Percentiles rank a stretch among this genome's conserved stretches.
phyloP scores from a whole-genome alignment of 2,329 filamentous ascomycete genomes.

The Zymoseptoria tritici region DNA sequence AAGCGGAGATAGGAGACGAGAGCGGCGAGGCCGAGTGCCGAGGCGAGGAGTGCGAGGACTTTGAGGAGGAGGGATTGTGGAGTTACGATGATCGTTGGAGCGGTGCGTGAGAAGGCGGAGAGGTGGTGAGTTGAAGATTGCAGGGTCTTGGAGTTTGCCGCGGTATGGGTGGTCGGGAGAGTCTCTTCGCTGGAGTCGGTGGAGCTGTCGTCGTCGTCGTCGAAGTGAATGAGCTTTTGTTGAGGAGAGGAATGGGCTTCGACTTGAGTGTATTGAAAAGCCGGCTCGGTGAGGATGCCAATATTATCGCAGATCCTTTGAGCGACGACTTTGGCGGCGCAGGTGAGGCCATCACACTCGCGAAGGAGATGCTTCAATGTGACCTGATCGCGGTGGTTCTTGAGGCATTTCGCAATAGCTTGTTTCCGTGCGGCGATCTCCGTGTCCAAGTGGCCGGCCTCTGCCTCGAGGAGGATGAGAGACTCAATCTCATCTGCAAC shows the following conservation, averaged over 20 bases:
- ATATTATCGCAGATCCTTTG: conserved; percentile 28
- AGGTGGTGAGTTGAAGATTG: conserved; percentile 10
- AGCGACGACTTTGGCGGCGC: conserved; percentile 33
- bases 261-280: conserved; percentile 17
- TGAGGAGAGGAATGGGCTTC: conserved; percentile 6
- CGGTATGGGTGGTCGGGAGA: not conserved
- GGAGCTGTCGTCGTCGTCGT: conserved; percentile 6
- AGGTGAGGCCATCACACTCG: conserved; percentile 38
- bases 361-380: conserved; percentile 34
- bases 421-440: conserved; percentile 24
- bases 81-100: conserved; percentile 13
- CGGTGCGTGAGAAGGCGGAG: conserved; percentile 9
- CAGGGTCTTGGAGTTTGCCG: conserved; percentile 9
- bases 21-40: conserved; percentile 38
- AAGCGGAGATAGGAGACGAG: conserved; percentile 39
- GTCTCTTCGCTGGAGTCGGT: conserved; percentile 1
- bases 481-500: conserved; percentile 36
- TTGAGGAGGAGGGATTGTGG: conserved; percentile 29
- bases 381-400: conserved; percentile 32
- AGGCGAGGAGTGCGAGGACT: conserved; percentile 38
- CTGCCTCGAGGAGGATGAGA: conserved; percentile 27
- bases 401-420: conserved; percentile 32
- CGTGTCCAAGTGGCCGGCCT: conserved; percentile 21
- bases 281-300: conserved; percentile 16
- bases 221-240: conserved; percentile 17